Evolutionary conservation across 78 protist species (phyloP).

Genomic region (Dictyostelium citrinum): DNA sequence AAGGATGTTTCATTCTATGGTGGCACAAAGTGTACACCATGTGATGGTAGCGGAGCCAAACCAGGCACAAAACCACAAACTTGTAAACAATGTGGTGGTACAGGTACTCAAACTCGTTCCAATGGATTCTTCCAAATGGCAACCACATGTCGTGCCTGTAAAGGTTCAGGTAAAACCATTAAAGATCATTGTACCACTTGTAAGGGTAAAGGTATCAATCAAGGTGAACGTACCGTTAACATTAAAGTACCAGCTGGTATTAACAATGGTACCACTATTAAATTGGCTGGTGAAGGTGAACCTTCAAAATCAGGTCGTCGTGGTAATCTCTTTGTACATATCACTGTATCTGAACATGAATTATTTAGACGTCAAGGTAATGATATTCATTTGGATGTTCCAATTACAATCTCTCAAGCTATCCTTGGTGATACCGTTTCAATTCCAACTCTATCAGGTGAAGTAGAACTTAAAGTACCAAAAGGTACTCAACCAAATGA

Average conservation of each 20-base stretch:
- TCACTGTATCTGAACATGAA: conserved; percentile 74
- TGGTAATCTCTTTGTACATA: conserved; percentile 78
- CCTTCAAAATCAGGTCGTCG: conserved; percentile 25
- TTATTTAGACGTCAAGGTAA: conserved; percentile 78
- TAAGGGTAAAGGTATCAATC: conserved; percentile 59
- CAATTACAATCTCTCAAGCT: conserved; percentile 84
- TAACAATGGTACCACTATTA: conserved; percentile 78
- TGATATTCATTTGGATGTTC: conserved; percentile 87
- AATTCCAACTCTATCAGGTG: conserved; percentile 85
- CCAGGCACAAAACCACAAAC: conserved; percentile 39
- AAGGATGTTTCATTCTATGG: conserved; percentile 64
- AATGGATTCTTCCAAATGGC: conserved; percentile 74
- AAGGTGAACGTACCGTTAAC: conserved; percentile 29
- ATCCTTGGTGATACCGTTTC: conserved; percentile 78
- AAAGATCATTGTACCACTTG: conserved; percentile 62
- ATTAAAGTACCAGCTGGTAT: conserved; percentile 80
- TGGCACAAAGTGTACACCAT: conserved; percentile 53
- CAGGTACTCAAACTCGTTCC: conserved; percentile 12
- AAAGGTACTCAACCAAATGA: conserved; percentile 89
- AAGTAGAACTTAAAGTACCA: conserved; percentile 78
- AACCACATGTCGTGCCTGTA: conserved; percentile 76
- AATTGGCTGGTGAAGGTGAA: conserved; percentile 82
- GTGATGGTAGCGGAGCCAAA: conserved; percentile 81
- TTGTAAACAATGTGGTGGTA: conserved; percentile 44
- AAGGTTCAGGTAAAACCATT: conserved; percentile 78